Evolutionary conservation across 805 yeast species (phyloP).

Genomic region (Scheffersomyces coipomensis): DNA sequence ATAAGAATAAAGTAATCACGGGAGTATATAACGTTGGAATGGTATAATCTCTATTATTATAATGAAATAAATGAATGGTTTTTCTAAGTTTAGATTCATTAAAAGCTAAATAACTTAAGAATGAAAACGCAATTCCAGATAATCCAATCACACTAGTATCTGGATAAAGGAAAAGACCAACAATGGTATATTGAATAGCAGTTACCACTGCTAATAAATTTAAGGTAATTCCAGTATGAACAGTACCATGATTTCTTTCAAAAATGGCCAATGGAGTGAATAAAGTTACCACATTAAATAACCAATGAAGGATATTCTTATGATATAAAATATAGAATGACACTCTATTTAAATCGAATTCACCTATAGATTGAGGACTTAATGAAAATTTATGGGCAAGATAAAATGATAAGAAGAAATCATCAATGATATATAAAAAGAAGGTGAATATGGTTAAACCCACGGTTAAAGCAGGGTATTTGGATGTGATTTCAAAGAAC

Average conservation of each 20-base stretch:
- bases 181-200: conserved; percentile 59
- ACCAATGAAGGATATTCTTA: conserved; percentile 56
- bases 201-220: conserved; percentile 69
- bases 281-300: conserved; percentile 56
- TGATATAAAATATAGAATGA: conserved; percentile 77
- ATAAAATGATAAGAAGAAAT: conserved; percentile 19
- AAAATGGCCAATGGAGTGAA: conserved; percentile 60
- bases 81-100: conserved; percentile 40
- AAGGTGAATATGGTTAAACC: conserved; percentile 59
- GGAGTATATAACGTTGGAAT: conserved; percentile 66
- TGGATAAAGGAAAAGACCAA: conserved; percentile 53
- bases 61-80: conserved; percentile 26
- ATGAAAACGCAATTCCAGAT: conserved; percentile 72
- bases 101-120: conserved; percentile 60
- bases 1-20: conserved; percentile 37
- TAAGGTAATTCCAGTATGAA: conserved; percentile 77
- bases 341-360: conserved; percentile 46
- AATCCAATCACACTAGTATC: conserved; percentile 60
- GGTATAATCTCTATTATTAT: conserved; percentile 34
- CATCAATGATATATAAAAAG: conserved; percentile 40
- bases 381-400: conserved; percentile 42
- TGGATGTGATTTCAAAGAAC: conserved; percentile 4
- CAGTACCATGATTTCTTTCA: conserved; percentile 77
- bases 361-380: conserved; percentile 53
- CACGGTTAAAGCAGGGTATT: conserved; percentile 57